Evolutionary conservation across 2,329 filamentous ascomycete species (phyloP).

Genomic region (Penicillium sp.): DNA sequence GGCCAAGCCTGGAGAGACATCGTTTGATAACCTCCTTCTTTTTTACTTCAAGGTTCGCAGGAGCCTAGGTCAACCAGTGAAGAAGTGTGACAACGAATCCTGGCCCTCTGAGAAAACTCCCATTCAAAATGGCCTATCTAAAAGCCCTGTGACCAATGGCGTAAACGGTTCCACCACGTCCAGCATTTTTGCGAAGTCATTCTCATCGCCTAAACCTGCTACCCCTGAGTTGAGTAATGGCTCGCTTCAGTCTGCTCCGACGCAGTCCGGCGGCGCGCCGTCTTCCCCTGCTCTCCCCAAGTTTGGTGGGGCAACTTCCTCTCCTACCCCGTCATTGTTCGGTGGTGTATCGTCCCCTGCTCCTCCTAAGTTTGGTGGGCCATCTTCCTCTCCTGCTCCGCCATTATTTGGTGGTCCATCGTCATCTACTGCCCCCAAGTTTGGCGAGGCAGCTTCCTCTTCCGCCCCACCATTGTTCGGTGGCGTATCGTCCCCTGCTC

Average conservation of each 20-base stretch:
- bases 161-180: conserved; percentile 14
- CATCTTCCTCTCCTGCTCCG: neutral
- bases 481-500: neutral
- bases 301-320: neutral
- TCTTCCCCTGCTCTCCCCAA: neutral
- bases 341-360: neutral
- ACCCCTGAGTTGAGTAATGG: neutral
- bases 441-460: conserved; percentile 21
- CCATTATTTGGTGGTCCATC: conserved; percentile 24
- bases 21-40: conserved; percentile 38
- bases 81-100: neutral
- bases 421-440: conserved; percentile 14
- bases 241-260: neutral
- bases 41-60: conserved; percentile 42
- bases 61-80: conserved; percentile 37
- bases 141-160: neutral
- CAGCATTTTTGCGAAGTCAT: conserved; percentile 22
- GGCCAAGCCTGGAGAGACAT: conserved; percentile 32
- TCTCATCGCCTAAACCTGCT: conserved; percentile 9
- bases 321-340: neutral
- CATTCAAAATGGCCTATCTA: neutral
- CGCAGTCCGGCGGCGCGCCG: neutral
- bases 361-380: neutral
- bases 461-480: conserved; percentile 6
- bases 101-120: neutral